Conservation (phyloP, 1,284 basidiomycete genomes). For the Exsudoporus floridanus region DNA sequence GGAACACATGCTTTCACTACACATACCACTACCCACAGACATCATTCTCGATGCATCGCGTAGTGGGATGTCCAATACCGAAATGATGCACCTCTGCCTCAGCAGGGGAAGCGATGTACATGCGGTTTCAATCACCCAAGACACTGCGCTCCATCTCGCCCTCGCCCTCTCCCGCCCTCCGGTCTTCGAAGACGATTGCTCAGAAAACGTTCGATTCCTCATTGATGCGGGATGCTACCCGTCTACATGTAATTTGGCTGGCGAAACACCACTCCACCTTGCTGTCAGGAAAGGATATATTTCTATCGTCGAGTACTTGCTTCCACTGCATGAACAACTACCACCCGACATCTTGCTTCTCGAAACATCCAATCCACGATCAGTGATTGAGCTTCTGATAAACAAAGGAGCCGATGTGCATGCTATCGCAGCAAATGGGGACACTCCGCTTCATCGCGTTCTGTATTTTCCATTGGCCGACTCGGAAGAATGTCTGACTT, state of each 20-base stretch:
- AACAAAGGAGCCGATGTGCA: neutral
- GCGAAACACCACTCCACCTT: neutral
- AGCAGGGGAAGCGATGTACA: neutral
- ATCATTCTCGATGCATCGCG: neutral
- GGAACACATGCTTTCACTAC: neutral
- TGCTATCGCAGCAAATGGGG: neutral
- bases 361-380: neutral
- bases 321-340: neutral
- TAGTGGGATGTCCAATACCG: neutral
- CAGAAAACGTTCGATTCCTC: neutral
- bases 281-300: neutral
- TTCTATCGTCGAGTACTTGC: neutral
- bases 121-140: neutral
- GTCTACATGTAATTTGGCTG: neutral
- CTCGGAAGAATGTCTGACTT: neutral
- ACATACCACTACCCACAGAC: neutral
- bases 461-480: neutral
- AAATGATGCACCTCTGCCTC: slow-evolving; percentile 3
- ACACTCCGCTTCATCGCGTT: neutral
- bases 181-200: neutral
- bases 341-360: neutral
- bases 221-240: slow-evolving; percentile 2
- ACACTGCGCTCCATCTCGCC: neutral
- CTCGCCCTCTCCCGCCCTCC: neutral
- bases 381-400: neutral